Evolutionary conservation across 305 asterid species (phyloP).

Genomic region (Rubia peregrina): DNA sequence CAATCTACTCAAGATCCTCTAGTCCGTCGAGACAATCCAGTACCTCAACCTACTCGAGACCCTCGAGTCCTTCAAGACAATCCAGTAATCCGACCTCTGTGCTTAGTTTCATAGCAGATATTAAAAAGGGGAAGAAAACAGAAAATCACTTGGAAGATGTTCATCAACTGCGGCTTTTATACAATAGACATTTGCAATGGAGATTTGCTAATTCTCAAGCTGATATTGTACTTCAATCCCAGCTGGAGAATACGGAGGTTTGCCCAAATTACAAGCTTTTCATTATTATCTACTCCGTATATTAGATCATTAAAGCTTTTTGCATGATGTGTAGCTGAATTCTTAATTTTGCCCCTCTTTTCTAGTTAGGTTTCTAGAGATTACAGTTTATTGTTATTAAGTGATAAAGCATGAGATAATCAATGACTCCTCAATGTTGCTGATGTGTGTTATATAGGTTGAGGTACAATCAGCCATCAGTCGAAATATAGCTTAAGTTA

Average conservation of each 20-base stretch:
- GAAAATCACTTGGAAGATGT: constrained; percentile 72
- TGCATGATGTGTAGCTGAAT: background rate
- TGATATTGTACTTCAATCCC: constrained; percentile 3
- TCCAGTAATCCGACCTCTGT: constrained; percentile 61
- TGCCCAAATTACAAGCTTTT: background rate
- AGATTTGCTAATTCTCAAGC: constrained; percentile 53
- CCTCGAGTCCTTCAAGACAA: constrained; percentile 76
- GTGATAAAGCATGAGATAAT: background rate
- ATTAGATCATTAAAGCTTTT: background rate
- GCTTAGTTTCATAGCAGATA: constrained; percentile 73
- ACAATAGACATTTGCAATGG: constrained; percentile 92
- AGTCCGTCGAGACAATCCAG: constrained; percentile 64
- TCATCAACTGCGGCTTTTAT: constrained; percentile 64
- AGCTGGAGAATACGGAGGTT: constrained; percentile 8
- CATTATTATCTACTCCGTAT: background rate
- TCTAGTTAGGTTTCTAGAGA: background rate
- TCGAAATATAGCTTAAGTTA: background rate
- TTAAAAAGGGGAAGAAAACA: constrained; percentile 64
- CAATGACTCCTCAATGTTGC: background rate
- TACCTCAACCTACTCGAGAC: constrained; percentile 48
- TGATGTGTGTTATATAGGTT: background rate
- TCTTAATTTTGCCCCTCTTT: background rate
- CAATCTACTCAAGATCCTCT: constrained; percentile 51
- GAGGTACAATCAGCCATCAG: background rate
- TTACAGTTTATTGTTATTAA: background rate